phyloP scores from a whole-genome alignment of 2,329 filamentous ascomycete genomes.

The Rugonectria rugulosa region DNA sequence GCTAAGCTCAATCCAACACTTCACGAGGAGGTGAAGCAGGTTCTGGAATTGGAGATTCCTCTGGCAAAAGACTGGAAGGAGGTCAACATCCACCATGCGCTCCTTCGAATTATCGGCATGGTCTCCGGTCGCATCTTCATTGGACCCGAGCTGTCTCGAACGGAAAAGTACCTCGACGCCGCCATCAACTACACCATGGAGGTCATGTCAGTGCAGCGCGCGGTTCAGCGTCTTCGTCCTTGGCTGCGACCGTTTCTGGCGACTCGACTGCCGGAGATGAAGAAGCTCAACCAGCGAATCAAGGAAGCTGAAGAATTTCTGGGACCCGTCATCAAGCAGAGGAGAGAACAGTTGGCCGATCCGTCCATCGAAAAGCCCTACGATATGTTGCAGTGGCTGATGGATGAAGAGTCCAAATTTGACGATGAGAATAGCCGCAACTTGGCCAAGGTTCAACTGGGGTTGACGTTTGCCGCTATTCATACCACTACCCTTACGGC shows the following conservation, averaged over 20 bases:
- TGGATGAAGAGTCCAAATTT: constrained; percentile 48
- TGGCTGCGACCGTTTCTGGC: constrained; percentile 46
- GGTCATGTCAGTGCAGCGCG: constrained; percentile 45
- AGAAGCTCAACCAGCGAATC: constrained; percentile 42
- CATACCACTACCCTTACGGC: constrained; percentile 57
- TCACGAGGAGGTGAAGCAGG: constrained; percentile 47
- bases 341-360: constrained; percentile 30
- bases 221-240: constrained; percentile 38
- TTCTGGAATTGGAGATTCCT: constrained; percentile 45
- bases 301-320: constrained; percentile 46
- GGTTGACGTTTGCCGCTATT: constrained; percentile 58
- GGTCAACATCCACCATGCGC: constrained; percentile 48
- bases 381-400: constrained; percentile 58
- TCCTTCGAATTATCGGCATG: constrained; percentile 56
- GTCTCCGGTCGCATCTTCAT: constrained; percentile 57
- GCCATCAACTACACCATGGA: constrained; percentile 58
- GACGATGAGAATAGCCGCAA: constrained; percentile 42
- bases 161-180: constrained; percentile 53
- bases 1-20: constrained; percentile 46
- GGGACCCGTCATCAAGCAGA: constrained; percentile 43
- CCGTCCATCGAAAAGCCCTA: constrained; percentile 45
- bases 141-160: constrained; percentile 54
- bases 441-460: constrained; percentile 52
- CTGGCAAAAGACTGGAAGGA: constrained; percentile 49
- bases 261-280: constrained; percentile 44